Conservation (phyloP, 2,329 filamentous ascomycete genomes). For the Cladosporium sp. region DNA sequence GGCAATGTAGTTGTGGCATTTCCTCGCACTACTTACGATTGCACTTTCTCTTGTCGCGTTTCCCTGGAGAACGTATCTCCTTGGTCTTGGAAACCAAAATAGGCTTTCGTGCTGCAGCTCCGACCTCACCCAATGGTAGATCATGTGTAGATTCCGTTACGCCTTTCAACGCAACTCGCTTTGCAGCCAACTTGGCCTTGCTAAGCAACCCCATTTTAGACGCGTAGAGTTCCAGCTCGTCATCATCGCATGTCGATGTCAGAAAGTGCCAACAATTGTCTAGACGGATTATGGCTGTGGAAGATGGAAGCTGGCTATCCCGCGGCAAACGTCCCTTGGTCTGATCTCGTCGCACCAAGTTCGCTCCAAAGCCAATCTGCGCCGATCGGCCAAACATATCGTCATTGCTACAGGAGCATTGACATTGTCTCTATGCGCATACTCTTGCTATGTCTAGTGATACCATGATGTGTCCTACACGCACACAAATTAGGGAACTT, state of each 20-base stretch:
- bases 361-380: constrained; percentile 11
- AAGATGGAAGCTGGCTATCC: not conserved
- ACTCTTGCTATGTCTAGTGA: not conserved
- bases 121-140: not conserved
- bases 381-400: constrained; percentile 15
- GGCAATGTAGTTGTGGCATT: not conserved
- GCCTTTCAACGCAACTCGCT: constrained; percentile 3
- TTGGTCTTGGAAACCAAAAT: not conserved
- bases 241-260: constrained; percentile 14
- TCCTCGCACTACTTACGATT: not conserved
- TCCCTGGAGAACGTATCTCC: not conserved
- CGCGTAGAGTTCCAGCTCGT: not conserved
- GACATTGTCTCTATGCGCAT: not conserved
- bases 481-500: not conserved
- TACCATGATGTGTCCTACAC: not conserved
- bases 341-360: constrained; percentile 1
- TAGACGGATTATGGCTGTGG: not conserved
- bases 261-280: not conserved
- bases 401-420: constrained; percentile 12
- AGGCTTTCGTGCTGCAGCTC: not conserved
- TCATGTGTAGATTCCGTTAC: not conserved
- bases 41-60: too few species aligned
- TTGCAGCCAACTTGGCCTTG: constrained; percentile 18
- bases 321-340: not conserved
- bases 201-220: constrained; percentile 9